Base-by-base conservation (phyloP, 768 basidiomycete species). In the Boletus tomentosulus region DNA sequence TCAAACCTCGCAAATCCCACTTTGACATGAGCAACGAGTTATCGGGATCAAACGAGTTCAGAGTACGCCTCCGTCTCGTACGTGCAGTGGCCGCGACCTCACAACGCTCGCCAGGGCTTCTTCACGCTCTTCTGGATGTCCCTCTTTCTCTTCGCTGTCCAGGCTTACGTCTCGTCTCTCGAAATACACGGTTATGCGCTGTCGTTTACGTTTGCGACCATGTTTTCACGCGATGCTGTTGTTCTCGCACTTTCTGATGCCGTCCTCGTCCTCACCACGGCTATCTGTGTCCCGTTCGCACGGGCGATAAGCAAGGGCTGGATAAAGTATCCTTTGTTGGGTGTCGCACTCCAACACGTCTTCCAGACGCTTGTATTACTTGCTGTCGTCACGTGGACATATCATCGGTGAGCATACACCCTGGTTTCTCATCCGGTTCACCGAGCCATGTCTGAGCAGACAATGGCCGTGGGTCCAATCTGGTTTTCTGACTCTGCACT, bases 401-500 rank as follows among this genome's bases (percentile, higher is more conserved):
- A 91, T 66, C 85, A 95, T 60, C 73, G 88, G 89, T 84, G 56
- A 37, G 76, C 59, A 45, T 30, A 13, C 43, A 42, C 47, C 31
- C 41, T 16, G 28, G 33, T 44, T 3, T 34, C 38, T 37, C 22
- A 6, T 15, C 24, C 45, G 37, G 34, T 19, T 11, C 22, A n/a
- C 33, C 39, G 19, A 46, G 35, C 41, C 41, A 19, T 7, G 25
- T 41, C 33, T 41, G 8, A 41, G n/a, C 55, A 89, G 93, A 48
- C 80, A 93, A 62, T 98, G 95, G 95, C 93, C 92, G 34, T 98
- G 95, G 95, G 95, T 98, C 6, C 95, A 98, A 66, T 90, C 89
- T 6, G 93, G 92, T 6, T 95, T 89, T 69, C 74, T 94, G 46
- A 95, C 89, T 1, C 70, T 93, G 46, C 95, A 98, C 66, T 84